Conservation (phyloP, 208 protist species). For the Acanthamoeba healyi region DNA sequence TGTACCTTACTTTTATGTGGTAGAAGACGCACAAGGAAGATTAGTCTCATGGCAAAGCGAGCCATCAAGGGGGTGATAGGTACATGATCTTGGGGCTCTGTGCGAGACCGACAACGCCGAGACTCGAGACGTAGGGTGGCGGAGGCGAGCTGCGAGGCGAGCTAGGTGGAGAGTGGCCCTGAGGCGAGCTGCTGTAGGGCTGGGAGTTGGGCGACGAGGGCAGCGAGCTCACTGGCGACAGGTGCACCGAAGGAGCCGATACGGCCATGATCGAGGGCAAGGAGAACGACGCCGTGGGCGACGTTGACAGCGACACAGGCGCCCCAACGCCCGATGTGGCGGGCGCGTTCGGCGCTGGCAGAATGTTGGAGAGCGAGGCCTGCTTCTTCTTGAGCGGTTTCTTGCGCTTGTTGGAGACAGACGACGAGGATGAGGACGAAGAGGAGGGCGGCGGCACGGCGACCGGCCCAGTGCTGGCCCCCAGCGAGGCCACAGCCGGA, state of each 20-base stretch:
- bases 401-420: slow-evolving; percentile 27
- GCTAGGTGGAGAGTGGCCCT: slow-evolving; percentile 1
- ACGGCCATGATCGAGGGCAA: neutral
- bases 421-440: neutral
- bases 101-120: neutral
- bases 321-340: neutral
- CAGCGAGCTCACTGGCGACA: neutral
- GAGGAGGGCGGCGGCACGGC: neutral
- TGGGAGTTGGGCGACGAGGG: slow-evolving; percentile 1
- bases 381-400: slow-evolving; percentile 51
- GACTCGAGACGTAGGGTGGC: neutral
- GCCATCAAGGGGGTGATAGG: neutral
- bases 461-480: neutral
- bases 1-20: neutral
- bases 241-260: neutral
- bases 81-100: slow-evolving; percentile 55
- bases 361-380: neutral
- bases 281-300: neutral
- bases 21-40: neutral
- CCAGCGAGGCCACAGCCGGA: neutral
- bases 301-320: neutral
- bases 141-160: slow-evolving; percentile 43
- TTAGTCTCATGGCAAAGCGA: too few relatives aligned
- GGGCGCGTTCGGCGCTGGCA: neutral
- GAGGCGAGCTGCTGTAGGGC: slow-evolving; percentile 32